A percentile compares a stretch with the other conserved stretches of the same genome.
These are phyloP conservation scores for Alternaria sp. DNA, from an alignment of 2,329 filamentous ascomycete species.

Conservation along the genomic window DNA sequence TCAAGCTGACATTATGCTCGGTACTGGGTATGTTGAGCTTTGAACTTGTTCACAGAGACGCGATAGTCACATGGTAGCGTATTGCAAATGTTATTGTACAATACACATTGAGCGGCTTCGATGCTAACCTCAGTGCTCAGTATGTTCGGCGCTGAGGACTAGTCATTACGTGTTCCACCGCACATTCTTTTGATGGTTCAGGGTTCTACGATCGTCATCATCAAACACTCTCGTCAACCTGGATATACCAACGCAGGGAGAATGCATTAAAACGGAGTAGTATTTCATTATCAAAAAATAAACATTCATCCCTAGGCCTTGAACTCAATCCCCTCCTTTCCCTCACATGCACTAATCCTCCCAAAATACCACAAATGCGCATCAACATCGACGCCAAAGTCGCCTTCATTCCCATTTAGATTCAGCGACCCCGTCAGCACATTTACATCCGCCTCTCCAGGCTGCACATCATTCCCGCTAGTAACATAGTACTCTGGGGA, in stretches of 20 bases:
- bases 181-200: neutral
- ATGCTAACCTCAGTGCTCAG: neutral
- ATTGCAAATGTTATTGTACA: conserved; percentile 5
- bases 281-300: no score
- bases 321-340: conserved; percentile 38
- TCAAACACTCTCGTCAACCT: no score
- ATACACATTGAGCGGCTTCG: neutral
- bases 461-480: conserved; percentile 32
- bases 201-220: no score
- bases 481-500: conserved; percentile 70
- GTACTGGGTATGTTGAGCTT: conserved; percentile 7
- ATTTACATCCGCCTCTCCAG: conserved; percentile 33
- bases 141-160: neutral
- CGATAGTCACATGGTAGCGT: neutral
- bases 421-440: conserved; percentile 34
- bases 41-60: neutral
- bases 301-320: conserved; percentile 18
- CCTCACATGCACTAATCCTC: conserved; percentile 45
- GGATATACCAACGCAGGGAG: no score
- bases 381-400: conserved; percentile 36
- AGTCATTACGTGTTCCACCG: neutral
- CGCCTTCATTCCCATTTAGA: conserved; percentile 43
- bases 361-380: conserved; percentile 52
- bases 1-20: neutral
- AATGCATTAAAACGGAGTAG: no score